These are phyloP conservation scores for Primulina tabacum DNA, from an alignment of 257 asterid species.

Conservation along the genomic window DNA sequence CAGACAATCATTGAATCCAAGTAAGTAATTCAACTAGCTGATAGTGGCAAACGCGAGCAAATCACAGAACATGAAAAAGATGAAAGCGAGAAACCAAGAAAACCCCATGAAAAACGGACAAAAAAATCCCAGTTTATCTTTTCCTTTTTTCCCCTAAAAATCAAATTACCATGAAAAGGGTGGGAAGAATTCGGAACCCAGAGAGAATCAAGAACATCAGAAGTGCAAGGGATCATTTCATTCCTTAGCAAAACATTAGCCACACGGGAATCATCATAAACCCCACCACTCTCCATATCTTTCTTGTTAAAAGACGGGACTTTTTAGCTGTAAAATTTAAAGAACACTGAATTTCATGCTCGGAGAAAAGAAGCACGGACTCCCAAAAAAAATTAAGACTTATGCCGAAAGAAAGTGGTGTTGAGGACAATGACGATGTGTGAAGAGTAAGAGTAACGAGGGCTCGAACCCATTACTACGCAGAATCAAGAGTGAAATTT, in stretches of 20 bases:
- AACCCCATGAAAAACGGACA: too few species aligned
- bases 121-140: not conserved
- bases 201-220: conserved; percentile 64
- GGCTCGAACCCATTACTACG: not conserved
- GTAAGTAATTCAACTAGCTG: too few species aligned
- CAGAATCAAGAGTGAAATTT: not conserved
- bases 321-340: not conserved
- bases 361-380: too few species aligned
- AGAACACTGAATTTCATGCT: not conserved
- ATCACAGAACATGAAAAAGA: too few species aligned
- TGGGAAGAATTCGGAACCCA: conserved; percentile 62
- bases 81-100: not conserved
- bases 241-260: conserved; percentile 40
- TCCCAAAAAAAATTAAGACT: not conserved
- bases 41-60: not conserved
- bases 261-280: conserved; percentile 19
- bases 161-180: conserved; percentile 61
- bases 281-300: conserved; percentile 50
- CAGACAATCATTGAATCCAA: not conserved
- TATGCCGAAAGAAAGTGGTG: not conserved
- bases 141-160: too few species aligned
- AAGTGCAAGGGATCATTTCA: conserved; percentile 43
- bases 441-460: not conserved
- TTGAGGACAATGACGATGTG: not conserved
- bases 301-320: not conserved